Evolutionary conservation across 257 asterid species (phyloP).

Genomic region (Anisodus tanguticus): DNA sequence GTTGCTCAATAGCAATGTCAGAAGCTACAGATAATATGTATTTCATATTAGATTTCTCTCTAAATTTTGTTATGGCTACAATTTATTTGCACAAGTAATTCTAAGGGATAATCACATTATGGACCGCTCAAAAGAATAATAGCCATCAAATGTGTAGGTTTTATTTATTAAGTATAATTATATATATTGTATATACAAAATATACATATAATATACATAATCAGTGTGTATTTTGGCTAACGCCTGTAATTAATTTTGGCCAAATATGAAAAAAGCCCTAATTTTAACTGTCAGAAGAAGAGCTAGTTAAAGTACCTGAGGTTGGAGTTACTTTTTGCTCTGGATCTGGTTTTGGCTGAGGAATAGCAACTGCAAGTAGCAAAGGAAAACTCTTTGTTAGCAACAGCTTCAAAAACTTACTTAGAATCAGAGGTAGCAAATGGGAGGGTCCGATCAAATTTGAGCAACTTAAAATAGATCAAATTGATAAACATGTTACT

Average conservation of each 20-base stretch:
- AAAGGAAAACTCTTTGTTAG: slow-evolving; percentile 48
- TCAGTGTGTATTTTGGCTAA: too few relatives aligned
- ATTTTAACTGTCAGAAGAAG: not conserved
- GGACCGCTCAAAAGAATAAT: too few relatives aligned
- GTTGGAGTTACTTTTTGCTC: slow-evolving; percentile 47
- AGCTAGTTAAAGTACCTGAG: slow-evolving; percentile 55
- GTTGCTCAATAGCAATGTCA: slow-evolving; percentile 54
- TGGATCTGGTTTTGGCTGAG: slow-evolving; percentile 45
- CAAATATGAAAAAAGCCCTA: too few relatives aligned
- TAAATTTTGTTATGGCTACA: not conserved
- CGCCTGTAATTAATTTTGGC: too few relatives aligned
- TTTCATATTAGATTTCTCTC: slow-evolving; percentile 23
- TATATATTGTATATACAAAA: too few relatives aligned
- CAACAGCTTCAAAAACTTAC: not conserved
- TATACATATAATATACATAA: too few relatives aligned
- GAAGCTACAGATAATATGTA: slow-evolving; percentile 46
- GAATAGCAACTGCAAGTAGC: not conserved
- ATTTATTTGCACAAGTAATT: not conserved
- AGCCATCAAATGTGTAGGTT: too few relatives aligned
- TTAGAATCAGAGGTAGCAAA: not conserved
- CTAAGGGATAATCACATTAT: too few relatives aligned
- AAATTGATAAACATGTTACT: not conserved
- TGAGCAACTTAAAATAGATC: not conserved
- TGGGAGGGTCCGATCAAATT: not conserved
- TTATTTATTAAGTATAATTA: too few relatives aligned